Conservation (phyloP, 352 stramenopile species). For the Globisporangium sylvaticum region DNA sequence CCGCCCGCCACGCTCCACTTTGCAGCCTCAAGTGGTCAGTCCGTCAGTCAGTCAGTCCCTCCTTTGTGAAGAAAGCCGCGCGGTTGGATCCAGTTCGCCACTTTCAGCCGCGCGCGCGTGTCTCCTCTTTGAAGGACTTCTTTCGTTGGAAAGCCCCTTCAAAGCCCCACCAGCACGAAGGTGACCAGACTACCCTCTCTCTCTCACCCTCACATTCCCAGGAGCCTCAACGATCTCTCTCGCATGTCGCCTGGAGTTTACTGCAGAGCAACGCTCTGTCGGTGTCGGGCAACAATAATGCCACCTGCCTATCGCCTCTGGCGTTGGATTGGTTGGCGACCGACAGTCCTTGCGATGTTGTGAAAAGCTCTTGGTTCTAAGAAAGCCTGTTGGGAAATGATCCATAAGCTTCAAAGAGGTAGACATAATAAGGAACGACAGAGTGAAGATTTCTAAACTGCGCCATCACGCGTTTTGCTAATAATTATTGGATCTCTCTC, state of each 20-base stretch:
- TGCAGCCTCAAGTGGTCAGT: neutral
- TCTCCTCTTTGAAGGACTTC: neutral
- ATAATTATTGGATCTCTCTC: neutral
- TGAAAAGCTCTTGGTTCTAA: neutral
- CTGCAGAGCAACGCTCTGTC: neutral
- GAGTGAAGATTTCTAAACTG: neutral
- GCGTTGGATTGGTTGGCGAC: neutral
- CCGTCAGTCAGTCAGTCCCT: neutral
- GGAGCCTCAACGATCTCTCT: neutral
- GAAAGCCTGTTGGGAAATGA: neutral
- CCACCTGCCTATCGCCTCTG: neutral
- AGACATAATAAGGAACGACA: too few relatives aligned
- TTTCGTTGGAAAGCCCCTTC: neutral
- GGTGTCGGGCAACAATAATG: neutral
- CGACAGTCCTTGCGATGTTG: neutral
- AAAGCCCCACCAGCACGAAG: neutral
- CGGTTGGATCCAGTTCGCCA: neutral
- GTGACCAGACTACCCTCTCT: neutral
- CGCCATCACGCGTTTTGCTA: neutral
- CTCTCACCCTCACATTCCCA: neutral
- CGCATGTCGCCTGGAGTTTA: neutral
- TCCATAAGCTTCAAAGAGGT: too few relatives aligned
- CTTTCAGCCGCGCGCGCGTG: neutral
- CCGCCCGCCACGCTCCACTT: neutral
- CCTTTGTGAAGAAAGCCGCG: neutral